Evolutionary conservation across 257 asterid genomes (phyloP), one percentile per base, ranked within the genome.

Genomic region (Rhazya stricta): DNA sequence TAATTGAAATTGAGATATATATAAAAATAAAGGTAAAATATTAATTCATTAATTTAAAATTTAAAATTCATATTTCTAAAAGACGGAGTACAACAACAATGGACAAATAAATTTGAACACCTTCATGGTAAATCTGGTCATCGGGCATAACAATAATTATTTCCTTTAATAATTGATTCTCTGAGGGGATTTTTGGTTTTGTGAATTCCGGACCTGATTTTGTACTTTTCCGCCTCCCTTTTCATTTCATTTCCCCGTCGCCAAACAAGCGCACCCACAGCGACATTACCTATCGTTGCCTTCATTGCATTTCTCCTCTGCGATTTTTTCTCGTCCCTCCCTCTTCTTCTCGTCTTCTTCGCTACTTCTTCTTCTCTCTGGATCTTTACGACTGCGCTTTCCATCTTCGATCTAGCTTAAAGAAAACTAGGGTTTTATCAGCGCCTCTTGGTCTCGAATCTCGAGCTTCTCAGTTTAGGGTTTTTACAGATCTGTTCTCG

Each of bases 401-500:
- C 60, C 42, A 36, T 46, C 21, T 53, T 53, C 60, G 75, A 71
- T 71, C 75, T 46, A 56, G 30, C 62, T 71, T 29, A 39, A 29
- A 27, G 21, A 5, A 50, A 50, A 23, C 27, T 71, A 50, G 62
- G 75, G 63, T 71, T 71, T 71, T 46, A 71, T 7, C 37, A 21
- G 32, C 43, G 43, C 43, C 27, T 71, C 32, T 71, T 50, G 37
- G 2, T 50, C 65, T 34, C 48, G 61, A 84, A 75, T 71, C 69
- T 79, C 73, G 82, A 74, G 75, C 79, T 67, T 71, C 71, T 25
- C 68, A 30, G 54, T 84, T 83, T 79, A 79, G 87, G 88, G 81
- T 73, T 78, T 84, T 86, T 77, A 42, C 88, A 84, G 94, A 89
- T 91, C 97, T 87, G 36, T 72, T 71, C 81, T 74, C 15, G 69